Percentiles rank a stretch among this genome's conserved stretches.
Conservation (phyloP, 2,329 filamentous ascomycete genomes). For the Tolypocladium amazonense region DNA sequence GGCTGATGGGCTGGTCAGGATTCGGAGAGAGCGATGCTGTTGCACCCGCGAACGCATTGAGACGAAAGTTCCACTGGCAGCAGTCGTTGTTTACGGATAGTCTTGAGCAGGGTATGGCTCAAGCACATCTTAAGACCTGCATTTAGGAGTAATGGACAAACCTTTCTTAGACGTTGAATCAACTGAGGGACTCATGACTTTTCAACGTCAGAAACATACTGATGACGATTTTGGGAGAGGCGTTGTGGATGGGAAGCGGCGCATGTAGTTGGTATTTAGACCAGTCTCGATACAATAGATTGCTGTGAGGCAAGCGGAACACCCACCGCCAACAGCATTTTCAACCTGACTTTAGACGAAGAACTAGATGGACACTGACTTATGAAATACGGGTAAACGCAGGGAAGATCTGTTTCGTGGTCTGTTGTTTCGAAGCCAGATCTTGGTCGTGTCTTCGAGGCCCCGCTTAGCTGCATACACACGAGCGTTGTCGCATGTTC, state of each 20-base stretch:
- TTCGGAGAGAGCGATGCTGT: not conserved
- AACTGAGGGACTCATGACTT: not conserved
- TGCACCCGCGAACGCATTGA: not conserved
- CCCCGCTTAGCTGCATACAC: conserved; percentile 21
- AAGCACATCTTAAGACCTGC: not conserved
- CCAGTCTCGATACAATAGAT: not conserved
- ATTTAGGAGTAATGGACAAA: not conserved
- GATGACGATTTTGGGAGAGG: not conserved
- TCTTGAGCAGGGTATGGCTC: not conserved
- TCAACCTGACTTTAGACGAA: not conserved
- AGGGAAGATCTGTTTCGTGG: not conserved
- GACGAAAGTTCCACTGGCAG: not conserved
- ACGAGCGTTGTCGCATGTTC: not conserved
- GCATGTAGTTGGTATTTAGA: not conserved
- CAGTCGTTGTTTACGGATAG: not conserved
- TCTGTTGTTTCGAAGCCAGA: not conserved
- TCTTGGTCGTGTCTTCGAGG: not conserved
- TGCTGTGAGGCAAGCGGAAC: not conserved
- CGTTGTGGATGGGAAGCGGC: not conserved
- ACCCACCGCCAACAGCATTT: not conserved
- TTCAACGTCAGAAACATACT: no score
- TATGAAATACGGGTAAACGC: not conserved
- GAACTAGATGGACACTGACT: no score
- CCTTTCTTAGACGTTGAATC: not conserved
- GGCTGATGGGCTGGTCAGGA: no score